Evolutionary conservation across 108 stramenopile species (phyloP).

Genomic region (Nitzschia palea): DNA sequence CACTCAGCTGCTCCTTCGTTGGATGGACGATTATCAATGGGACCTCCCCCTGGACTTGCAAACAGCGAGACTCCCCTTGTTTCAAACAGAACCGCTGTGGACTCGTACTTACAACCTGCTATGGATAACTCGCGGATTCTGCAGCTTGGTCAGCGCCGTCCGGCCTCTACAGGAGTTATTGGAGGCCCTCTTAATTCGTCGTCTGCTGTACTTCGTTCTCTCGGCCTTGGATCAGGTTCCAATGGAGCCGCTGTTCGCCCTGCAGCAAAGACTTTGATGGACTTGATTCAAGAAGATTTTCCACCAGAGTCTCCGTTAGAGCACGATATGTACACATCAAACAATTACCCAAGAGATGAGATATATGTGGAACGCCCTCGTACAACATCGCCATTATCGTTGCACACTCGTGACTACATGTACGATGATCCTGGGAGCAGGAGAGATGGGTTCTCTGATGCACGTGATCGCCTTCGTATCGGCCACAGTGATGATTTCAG

Average conservation of each 20-base stretch:
- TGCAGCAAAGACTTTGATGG: conserved; percentile 55
- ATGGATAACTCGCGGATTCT: conserved; percentile 32
- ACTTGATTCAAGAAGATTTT: conserved; percentile 51
- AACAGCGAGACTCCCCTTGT: conserved; percentile 27
- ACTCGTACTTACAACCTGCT: conserved; percentile 27
- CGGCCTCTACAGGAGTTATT: conserved; percentile 70
- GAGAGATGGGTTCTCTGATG: conserved; percentile 1
- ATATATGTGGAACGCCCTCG: conserved; percentile 21
- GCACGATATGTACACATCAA: not conserved
- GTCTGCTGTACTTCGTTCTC: conserved; percentile 13
- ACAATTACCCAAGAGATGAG: not conserved
- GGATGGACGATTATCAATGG: conserved; percentile 32
- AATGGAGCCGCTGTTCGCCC: conserved; percentile 26
- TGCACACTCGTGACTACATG: conserved; percentile 6
- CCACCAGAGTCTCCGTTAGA: conserved; percentile 7
- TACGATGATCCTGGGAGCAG: conserved; percentile 1
- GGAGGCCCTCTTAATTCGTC: conserved; percentile 23
- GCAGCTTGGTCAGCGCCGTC: conserved; percentile 36
- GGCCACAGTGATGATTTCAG: not conserved
- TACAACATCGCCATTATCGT: conserved; percentile 27
- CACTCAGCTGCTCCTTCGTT: conserved; percentile 52
- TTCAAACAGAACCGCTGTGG: conserved; percentile 19
- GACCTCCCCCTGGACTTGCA: conserved; percentile 36
- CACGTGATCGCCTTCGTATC: conserved; percentile 9
- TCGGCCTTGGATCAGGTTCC: conserved; percentile 18